Conservation (phyloP, 148 eudicot genomes). For the Amaranthus palmeri region DNA sequence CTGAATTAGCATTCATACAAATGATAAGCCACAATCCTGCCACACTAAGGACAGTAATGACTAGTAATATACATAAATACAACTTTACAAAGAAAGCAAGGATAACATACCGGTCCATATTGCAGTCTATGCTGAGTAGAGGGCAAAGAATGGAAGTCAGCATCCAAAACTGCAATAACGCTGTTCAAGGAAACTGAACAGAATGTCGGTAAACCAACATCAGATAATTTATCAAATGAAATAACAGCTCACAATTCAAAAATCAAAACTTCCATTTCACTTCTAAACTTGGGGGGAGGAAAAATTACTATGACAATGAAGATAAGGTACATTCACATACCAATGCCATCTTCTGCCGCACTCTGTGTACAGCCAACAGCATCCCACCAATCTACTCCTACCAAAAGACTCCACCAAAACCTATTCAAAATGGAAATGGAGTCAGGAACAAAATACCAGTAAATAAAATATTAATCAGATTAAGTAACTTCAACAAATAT, state of each 20-base stretch:
- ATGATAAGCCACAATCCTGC: not conserved
- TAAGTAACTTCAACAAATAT: not conserved
- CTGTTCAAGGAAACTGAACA: slow-evolving; percentile 86
- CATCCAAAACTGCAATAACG: slow-evolving; percentile 95
- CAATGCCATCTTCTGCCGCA: slow-evolving; percentile 99
- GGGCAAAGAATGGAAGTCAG: slow-evolving; percentile 97
- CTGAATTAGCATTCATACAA: not conserved
- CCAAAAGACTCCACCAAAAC: slow-evolving; percentile 99
- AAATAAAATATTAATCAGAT: not conserved
- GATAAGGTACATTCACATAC: slow-evolving; percentile 34
- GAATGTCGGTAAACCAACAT: not conserved
- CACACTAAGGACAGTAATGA: not conserved
- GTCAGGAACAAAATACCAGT: slow-evolving; percentile 6
- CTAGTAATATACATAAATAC: not conserved
- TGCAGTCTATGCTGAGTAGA: slow-evolving; percentile 91
- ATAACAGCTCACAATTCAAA: not conserved
- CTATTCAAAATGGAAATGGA: slow-evolving; percentile 32
- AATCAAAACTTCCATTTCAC: not conserved
- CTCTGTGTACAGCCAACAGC: slow-evolving; percentile 99
- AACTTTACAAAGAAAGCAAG: not conserved
- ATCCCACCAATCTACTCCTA: slow-evolving; percentile 99
- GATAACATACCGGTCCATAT: slow-evolving; percentile 83
- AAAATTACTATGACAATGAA: not conserved
- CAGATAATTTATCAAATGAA: not conserved
- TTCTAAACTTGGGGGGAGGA: not conserved